A percentile compares a stretch with the other conserved stretches of the same genome.
Evolutionary conservation across 805 yeast genomes (phyloP).

Genomic region (Suhomyces tanzawaensis): DNA sequence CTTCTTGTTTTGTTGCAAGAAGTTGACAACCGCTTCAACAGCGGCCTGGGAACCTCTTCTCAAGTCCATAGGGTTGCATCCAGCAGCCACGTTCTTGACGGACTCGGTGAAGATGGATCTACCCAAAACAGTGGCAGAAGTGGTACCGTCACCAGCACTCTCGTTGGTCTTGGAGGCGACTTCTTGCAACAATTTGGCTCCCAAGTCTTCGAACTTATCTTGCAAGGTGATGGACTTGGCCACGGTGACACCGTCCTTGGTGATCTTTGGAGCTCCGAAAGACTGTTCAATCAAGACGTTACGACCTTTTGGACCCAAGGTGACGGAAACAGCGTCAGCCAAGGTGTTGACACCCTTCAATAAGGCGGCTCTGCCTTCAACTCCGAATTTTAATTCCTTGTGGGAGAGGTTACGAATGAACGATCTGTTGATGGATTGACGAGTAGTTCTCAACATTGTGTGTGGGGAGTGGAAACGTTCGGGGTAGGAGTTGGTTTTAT

Average conservation of each 20-base stretch:
- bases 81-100: conserved; percentile 96
- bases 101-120: conserved; percentile 93
- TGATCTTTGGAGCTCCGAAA: conserved; percentile 95
- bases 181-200: conserved; percentile 92
- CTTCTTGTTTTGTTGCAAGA: conserved; percentile 79
- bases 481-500: neutral
- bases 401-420: conserved; percentile 58
- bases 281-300: conserved; percentile 95
- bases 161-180: conserved; percentile 97
- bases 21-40: conserved; percentile 87
- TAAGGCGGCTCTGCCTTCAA: conserved; percentile 94
- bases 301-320: conserved; percentile 97
- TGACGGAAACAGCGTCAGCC: conserved; percentile 95
- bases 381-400: conserved; percentile 95
- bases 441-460: conserved; percentile 49
- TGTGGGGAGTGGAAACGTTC: conserved; percentile 1
- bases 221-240: conserved; percentile 79
- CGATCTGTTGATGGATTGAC: conserved; percentile 41
- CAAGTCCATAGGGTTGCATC: conserved; percentile 97
- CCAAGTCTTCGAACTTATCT: conserved; percentile 94
- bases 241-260: conserved; percentile 98
- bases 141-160: conserved; percentile 98
- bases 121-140: conserved; percentile 95
- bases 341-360: conserved; percentile 91
- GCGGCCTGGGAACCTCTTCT: conserved; percentile 98